Percentiles rank a stretch among this genome's conserved stretches.
Evolutionary conservation across 2,329 filamentous ascomycete species (phyloP).

Genomic region (Curvularia spicifera): DNA sequence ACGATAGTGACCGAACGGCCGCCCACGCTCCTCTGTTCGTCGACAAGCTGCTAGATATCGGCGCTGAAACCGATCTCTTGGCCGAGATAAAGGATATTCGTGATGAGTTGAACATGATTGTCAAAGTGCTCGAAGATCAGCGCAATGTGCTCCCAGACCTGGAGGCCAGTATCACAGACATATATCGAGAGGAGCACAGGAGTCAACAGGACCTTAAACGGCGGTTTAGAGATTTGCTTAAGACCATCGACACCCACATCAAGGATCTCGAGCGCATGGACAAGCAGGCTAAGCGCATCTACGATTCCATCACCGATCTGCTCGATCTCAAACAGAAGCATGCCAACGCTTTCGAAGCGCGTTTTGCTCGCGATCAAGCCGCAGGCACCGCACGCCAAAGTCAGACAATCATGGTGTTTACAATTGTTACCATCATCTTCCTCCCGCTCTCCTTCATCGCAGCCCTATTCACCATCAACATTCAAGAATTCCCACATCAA

Average conservation of each 20-base stretch:
- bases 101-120: slow-evolving; percentile 70
- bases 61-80: slow-evolving; percentile 65
- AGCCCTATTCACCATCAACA: slow-evolving; percentile 62
- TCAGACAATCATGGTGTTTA: slow-evolving; percentile 65
- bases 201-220: slow-evolving; percentile 59
- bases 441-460: slow-evolving; percentile 63
- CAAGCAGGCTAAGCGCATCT: slow-evolving; percentile 66
- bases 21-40: slow-evolving; percentile 54
- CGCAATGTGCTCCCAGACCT: slow-evolving; percentile 57
- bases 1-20: slow-evolving; percentile 27
- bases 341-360: slow-evolving; percentile 70
- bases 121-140: slow-evolving; percentile 60
- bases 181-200: slow-evolving; percentile 47
- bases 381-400: slow-evolving; percentile 64
- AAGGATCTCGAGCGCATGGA: slow-evolving; percentile 70
- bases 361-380: slow-evolving; percentile 67
- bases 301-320: slow-evolving; percentile 65
- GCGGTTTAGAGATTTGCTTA: slow-evolving; percentile 63
- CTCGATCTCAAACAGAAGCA: slow-evolving; percentile 74
- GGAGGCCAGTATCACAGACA: slow-evolving; percentile 51
- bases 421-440: slow-evolving; percentile 65
- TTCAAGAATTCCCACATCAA: slow-evolving; percentile 55
- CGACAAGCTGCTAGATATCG: slow-evolving; percentile 66
- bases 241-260: slow-evolving; percentile 63
- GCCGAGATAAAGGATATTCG: slow-evolving; percentile 71